Evolutionary conservation across 108 stramenopile genomes (phyloP).

Genomic region (Pseudonitzschia delicatissima): DNA sequence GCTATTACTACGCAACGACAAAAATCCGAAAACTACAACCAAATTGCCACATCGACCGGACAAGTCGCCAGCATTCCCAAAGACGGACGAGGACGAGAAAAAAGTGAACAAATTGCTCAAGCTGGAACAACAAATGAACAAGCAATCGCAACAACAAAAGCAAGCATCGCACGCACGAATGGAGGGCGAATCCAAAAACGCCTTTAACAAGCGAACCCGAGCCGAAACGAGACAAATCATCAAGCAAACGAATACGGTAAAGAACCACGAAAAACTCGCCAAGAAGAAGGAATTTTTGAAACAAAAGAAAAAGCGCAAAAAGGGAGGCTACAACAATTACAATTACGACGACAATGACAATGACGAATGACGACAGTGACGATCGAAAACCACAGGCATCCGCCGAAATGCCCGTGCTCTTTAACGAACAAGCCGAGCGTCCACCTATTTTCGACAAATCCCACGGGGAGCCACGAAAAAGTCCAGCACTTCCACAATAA

Average conservation of each 20-base stretch:
- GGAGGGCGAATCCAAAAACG: constrained; percentile 53
- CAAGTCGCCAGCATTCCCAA: constrained; percentile 30
- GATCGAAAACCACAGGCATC: neutral
- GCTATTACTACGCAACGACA: neutral
- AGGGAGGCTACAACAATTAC: neutral
- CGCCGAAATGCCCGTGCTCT: constrained; percentile 19
- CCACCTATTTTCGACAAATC: constrained; percentile 49
- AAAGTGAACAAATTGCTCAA: constrained; percentile 25
- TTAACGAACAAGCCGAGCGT: constrained; percentile 52
- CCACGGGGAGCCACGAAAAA: constrained; percentile 59
- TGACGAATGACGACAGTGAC: constrained; percentile 20
- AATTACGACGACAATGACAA: constrained; percentile 4
- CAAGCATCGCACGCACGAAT: constrained; percentile 26
- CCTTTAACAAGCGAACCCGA: constrained; percentile 46
- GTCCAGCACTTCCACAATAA: neutral
- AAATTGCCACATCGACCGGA: neutral
- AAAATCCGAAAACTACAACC: neutral
- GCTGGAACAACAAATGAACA: constrained; percentile 17
- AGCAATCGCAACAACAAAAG: constrained; percentile 21
- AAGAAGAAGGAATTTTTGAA: constrained; percentile 52
- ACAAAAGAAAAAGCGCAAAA: constrained; percentile 44
- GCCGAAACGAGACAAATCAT: constrained; percentile 48
- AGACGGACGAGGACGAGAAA: constrained; percentile 33
- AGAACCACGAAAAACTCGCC: constrained; percentile 34
- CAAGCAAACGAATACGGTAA: constrained; percentile 7